These are phyloP conservation scores for Beta vulgaris DNA, from an alignment of 148 eudicot species.

Conservation along the genomic window DNA sequence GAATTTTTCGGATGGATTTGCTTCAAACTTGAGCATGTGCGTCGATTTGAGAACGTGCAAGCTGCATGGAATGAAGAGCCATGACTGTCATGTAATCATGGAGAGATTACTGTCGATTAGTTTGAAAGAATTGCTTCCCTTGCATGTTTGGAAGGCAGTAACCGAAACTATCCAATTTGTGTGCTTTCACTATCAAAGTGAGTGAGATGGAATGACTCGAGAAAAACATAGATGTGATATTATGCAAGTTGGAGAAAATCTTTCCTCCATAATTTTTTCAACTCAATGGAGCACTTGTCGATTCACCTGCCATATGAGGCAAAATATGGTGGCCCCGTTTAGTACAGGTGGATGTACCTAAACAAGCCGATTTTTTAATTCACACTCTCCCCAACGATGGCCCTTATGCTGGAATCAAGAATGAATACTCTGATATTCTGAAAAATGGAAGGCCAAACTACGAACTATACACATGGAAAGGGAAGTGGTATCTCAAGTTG, in stretches of 20 bases:
- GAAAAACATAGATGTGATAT: neutral
- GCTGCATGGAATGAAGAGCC: neutral
- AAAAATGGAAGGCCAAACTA: too few species aligned
- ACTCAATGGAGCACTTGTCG: neutral
- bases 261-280: too few species aligned
- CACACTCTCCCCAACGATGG: too few species aligned
- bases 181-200: neutral
- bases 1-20: neutral
- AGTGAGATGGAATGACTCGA: neutral
- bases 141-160: neutral
- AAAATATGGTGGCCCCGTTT: neutral
- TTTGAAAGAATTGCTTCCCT: neutral
- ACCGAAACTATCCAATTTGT: neutral
- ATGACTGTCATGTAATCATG: neutral
- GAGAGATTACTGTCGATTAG: neutral
- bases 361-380: too few species aligned
- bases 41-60: neutral
- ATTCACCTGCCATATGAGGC: neutral
- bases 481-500: too few species aligned
- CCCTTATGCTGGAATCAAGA: too few species aligned
- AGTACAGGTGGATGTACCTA: slow-evolving; percentile 6
- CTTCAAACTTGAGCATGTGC: neutral
- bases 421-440: too few species aligned
- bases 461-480: too few species aligned
- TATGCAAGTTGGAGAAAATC: too few species aligned